Evolutionary conservation across 805 yeast species (phyloP).

Genomic region (Kodamaea jinghongensis): DNA sequence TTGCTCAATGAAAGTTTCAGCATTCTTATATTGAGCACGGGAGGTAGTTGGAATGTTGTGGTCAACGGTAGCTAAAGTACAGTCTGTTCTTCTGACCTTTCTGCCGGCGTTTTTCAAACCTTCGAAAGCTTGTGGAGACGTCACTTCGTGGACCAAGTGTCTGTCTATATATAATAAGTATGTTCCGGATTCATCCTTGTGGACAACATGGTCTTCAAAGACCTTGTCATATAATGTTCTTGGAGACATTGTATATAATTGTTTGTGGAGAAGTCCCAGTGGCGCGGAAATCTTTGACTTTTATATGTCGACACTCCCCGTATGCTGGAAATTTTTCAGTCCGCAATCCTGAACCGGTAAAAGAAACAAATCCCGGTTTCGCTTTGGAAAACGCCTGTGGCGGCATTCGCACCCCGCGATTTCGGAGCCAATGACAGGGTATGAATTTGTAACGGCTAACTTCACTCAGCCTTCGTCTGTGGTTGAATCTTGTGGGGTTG

Average conservation of each 20-base stretch:
- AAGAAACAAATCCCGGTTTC: conserved; percentile 1
- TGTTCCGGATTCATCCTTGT: conserved; percentile 84
- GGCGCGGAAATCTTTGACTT: conserved; percentile 1
- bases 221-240: conserved; percentile 91
- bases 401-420: conserved; percentile 9
- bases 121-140: conserved; percentile 99
- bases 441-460: not conserved
- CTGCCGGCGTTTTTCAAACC: conserved; percentile 88
- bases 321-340: conserved; percentile 6
- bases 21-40: conserved; percentile 70
- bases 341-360: not conserved
- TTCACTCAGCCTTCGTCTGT: too few relatives aligned
- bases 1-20: conserved; percentile 80
- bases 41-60: conserved; percentile 96
- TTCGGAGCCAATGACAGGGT: conserved; percentile 2
- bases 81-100: conserved; percentile 83
- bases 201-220: conserved; percentile 91
- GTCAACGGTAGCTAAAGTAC: conserved; percentile 93
- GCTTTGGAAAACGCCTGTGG: conserved; percentile 4
- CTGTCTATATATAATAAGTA: conserved; percentile 89
- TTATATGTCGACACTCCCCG: conserved; percentile 5
- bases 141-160: conserved; percentile 96
- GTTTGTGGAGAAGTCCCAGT: not conserved
- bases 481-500: too few relatives aligned
- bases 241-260: conserved; percentile 6